These are phyloP conservation scores for Chlamydomonas incerta DNA, from an alignment of 139 green algal genomes.

Conservation along the genomic window DNA sequence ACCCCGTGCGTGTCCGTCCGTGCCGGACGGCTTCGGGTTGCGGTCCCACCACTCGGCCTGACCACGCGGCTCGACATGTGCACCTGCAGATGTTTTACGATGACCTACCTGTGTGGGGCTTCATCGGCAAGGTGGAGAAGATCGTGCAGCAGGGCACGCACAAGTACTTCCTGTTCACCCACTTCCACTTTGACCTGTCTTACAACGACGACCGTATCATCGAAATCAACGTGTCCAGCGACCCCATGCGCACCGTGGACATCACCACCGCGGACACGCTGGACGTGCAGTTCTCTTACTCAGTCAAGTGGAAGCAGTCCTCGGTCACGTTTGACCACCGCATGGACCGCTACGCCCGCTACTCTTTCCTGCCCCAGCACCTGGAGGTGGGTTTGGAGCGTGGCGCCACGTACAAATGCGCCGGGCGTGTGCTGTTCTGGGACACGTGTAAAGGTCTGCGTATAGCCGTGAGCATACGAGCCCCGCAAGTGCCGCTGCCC, in stretches of 20 bases:
- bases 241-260: constrained; percentile 78
- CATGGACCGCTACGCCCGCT: constrained; percentile 93
- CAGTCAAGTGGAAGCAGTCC: constrained; percentile 85
- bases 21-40: neutral
- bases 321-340: constrained; percentile 78
- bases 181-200: constrained; percentile 95
- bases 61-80: neutral
- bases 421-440: no score
- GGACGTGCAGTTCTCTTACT: constrained; percentile 86
- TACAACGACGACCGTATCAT: constrained; percentile 91
- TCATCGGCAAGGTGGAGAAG: constrained; percentile 90
- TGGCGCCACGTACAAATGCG: no score
- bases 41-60: neutral
- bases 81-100: constrained; percentile 89
- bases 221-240: constrained; percentile 91
- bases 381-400: constrained; percentile 76
- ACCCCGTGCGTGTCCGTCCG: neutral
- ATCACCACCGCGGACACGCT: constrained; percentile 70
- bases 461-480: no score
- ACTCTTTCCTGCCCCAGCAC: constrained; percentile 94
- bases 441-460: no score
- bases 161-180: constrained; percentile 89
- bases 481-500: no score
- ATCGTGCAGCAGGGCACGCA: constrained; percentile 44
- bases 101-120: constrained; percentile 98